phyloP scores from a whole-genome alignment of 805 yeast species.

The Priceomyces castillae region DNA sequence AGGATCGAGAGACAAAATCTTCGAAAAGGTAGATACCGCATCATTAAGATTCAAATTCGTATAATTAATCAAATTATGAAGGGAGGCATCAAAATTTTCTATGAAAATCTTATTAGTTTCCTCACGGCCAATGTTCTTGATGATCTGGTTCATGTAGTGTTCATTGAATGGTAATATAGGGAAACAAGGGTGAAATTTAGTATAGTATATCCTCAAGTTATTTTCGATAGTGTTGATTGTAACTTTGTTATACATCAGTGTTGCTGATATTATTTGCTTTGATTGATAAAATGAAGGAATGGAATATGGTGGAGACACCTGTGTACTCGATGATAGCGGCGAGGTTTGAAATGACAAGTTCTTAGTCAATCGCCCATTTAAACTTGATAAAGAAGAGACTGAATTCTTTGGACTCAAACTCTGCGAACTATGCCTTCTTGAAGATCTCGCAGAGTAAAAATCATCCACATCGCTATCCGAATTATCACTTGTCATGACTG shows the following conservation, averaged over 20 bases:
- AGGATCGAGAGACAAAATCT: constrained; percentile 36
- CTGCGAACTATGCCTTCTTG: constrained; percentile 16
- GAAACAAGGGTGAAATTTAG: constrained; percentile 41
- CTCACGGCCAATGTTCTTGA: constrained; percentile 13
- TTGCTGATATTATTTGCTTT: constrained; percentile 12
- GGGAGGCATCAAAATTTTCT: constrained; percentile 41
- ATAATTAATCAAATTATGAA: constrained; percentile 38
- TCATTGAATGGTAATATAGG: constrained; percentile 44
- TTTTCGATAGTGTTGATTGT: constrained; percentile 24
- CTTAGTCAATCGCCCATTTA: constrained; percentile 29
- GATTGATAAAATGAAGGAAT: constrained; percentile 1
- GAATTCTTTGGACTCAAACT: constrained; percentile 34
- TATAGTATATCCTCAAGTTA: constrained; percentile 41
- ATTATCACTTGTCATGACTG: constrained; percentile 20
- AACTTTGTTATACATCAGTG: constrained; percentile 11
- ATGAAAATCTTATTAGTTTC: constrained; percentile 29
- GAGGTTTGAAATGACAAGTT: constrained; percentile 10
- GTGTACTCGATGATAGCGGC: constrained; percentile 8
- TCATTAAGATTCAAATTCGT: constrained; percentile 31
- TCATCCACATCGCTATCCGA: constrained; percentile 35
- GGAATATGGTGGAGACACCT: constrained; percentile 11
- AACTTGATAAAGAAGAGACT: constrained; percentile 27
- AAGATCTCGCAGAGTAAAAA: constrained; percentile 26
- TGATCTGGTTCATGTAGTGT: constrained; percentile 16
- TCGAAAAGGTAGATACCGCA: constrained; percentile 33